Evolutionary conservation across 306 rosid genomes (phyloP).

Genomic region (Quercus alba): DNA sequence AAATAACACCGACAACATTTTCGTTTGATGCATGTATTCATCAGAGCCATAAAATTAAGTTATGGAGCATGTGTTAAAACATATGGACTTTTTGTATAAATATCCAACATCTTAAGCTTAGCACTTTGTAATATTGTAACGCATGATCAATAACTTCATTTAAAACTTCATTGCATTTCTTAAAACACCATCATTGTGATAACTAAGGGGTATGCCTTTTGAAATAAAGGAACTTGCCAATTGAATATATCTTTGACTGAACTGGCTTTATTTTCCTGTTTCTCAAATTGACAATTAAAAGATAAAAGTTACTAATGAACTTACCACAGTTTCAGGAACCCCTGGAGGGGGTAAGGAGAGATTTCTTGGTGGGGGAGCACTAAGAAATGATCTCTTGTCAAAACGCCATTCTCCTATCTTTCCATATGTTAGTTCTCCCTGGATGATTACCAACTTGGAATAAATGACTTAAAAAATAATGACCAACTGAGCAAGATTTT

Average conservation of each 20-base stretch:
- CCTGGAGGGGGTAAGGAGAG: conserved; percentile 86
- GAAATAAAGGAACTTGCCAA: conserved; percentile 4
- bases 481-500: not conserved
- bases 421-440: conserved; percentile 85
- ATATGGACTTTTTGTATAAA: not conserved
- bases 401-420: conserved; percentile 92
- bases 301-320: conserved; percentile 23
- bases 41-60: not conserved
- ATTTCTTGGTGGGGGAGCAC: conserved; percentile 78
- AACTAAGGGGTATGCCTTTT: not conserved
- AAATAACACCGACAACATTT: not conserved
- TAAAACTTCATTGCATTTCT: not conserved
- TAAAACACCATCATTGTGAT: not conserved
- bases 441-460: conserved; percentile 7
- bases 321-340: conserved; percentile 94
- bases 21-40: not conserved
- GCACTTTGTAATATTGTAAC: not conserved
- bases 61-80: not conserved
- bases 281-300: not conserved
- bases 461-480: not conserved
- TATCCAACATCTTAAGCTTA: not conserved
- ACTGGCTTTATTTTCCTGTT: conserved; percentile 7
- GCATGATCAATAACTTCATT: not conserved
- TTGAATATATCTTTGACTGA: not conserved
- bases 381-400: conserved; percentile 85